phyloP scores from a whole-genome alignment of 495 filamentous ascomycete species.

The Podospora tetraspora region DNA sequence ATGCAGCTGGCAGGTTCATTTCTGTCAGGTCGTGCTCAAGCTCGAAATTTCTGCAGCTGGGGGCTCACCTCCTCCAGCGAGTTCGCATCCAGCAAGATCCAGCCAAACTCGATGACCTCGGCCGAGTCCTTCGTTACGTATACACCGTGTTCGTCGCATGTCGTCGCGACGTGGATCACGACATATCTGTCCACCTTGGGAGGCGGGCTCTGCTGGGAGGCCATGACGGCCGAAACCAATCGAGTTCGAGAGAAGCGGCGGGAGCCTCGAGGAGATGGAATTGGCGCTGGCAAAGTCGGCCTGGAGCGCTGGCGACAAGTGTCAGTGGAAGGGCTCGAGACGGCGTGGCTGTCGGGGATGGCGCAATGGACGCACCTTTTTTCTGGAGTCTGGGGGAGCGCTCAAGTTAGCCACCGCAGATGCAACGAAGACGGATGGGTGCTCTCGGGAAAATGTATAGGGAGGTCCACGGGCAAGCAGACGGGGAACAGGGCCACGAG shows the following conservation, averaged over 20 bases:
- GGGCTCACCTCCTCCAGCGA: slow-evolving; percentile 78
- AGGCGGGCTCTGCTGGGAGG: slow-evolving; percentile 40
- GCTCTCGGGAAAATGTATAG: slow-evolving; percentile 21
- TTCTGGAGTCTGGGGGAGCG: background rate
- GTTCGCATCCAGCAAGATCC: slow-evolving; percentile 91
- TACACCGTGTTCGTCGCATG: slow-evolving; percentile 97
- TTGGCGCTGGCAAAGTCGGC: background rate
- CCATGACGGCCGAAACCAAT: slow-evolving; percentile 29
- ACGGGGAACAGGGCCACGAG: slow-evolving; percentile 13
- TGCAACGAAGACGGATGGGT: slow-evolving; percentile 16
- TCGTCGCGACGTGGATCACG: slow-evolving; percentile 96
- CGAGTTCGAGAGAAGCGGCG: slow-evolving; percentile 15
- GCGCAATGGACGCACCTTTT: background rate
- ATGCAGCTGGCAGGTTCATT: slow-evolving; percentile 60
- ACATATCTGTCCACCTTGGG: slow-evolving; percentile 87
- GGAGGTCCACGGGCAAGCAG: slow-evolving; percentile 3
- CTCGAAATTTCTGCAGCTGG: background rate
- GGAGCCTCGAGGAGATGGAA: slow-evolving; percentile 7
- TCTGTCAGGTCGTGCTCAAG: background rate
- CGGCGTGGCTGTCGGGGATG: background rate
- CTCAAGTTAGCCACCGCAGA: slow-evolving; percentile 8
- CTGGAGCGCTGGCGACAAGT: background rate
- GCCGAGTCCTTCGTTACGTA: slow-evolving; percentile 99
- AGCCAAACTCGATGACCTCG: slow-evolving; percentile 97
- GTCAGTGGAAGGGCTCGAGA: background rate